Evolutionary conservation across 306 rosid genomes (phyloP), one percentile per base, ranked within the genome.

Genomic region (Trifolium fragiferum): DNA sequence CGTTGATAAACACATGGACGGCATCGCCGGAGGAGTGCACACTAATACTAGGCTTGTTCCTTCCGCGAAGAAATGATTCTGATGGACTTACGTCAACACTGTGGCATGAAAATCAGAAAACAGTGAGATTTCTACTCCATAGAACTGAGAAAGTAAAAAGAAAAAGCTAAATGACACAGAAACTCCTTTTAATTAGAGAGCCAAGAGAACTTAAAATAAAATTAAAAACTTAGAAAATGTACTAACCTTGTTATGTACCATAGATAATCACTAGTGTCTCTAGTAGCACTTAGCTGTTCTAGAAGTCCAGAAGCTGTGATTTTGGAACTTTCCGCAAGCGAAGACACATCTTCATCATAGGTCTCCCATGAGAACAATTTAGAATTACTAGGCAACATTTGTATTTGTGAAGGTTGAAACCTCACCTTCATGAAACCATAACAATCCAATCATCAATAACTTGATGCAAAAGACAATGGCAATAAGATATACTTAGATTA

Each of bases 221-320:
- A n/a, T n/a, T n/a, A n/a, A n/a, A n/a, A n/a, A n/a, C n/a, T n/a
- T n/a, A n/a, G n/a, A 6, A n/a, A 49, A 15, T 49, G 21, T 49
- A 57, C 93, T 81, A 74, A 94, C 99, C 91, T 92, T 65, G 96
- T 94, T 74, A 82, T 90, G 87, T 92, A 94, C 99, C 99, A 94
- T 23, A 94, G 87, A 75, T 94, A 94, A 78, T 94, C 99, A 80
- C 86, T 94, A 10, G 83, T 20, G 57, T 94, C 98, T 83, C 96
- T 87, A 7, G 98, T 94, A 68, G 86, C 85, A 55, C 81, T 82
- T 65, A 94, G 72, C 82, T 94, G 99, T 79, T 94, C 99, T 69
- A 92, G 38, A 72, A 94, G 96, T 78, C 96, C 97, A 68, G 76
- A 46, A 47, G 80, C 73, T 38, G 87, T 84, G 10, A 89, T 74